These are phyloP conservation scores for Urtica urens DNA, from an alignment of 306 rosid genomes.

Conservation along the genomic window DNA sequence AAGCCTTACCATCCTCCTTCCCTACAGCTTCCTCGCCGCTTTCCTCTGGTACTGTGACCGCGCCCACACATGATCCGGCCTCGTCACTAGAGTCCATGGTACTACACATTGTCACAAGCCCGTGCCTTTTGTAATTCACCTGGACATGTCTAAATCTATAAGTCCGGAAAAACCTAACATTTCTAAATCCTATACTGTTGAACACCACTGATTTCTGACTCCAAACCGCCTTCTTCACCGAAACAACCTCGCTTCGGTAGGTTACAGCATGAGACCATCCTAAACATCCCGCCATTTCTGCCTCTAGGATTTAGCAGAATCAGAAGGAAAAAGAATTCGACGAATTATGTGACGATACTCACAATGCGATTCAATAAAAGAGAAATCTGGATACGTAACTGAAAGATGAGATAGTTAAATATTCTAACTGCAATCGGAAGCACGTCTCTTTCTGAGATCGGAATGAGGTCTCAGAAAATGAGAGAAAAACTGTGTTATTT, in stretches of 20 bases:
- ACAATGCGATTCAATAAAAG: no score
- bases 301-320: neutral
- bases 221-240: slow-evolving; percentile 21
- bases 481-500: neutral
- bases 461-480: neutral
- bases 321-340: neutral
- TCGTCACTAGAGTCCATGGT: slow-evolving; percentile 34
- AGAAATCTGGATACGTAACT: no score
- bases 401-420: no score
- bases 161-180: slow-evolving; percentile 19
- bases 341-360: neutral
- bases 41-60: slow-evolving; percentile 21
- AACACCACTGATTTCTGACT: slow-evolving; percentile 19
- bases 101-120: slow-evolving; percentile 21
- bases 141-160: slow-evolving; percentile 19
- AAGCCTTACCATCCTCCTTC: slow-evolving; percentile 19
- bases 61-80: slow-evolving; percentile 27
- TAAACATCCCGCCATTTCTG: slow-evolving; percentile 41
- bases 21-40: slow-evolving; percentile 21
- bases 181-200: slow-evolving; percentile 30
- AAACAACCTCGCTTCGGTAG: slow-evolving; percentile 28
- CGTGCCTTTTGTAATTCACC: slow-evolving; percentile 23
- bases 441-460: no score
- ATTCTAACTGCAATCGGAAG: no score
- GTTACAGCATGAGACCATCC: slow-evolving; percentile 28